A percentile compares a stretch with the other conserved stretches of the same genome.
Conservation (phyloP, 2,329 filamentous ascomycete genomes). For the Aureobasidium sp. region DNA sequence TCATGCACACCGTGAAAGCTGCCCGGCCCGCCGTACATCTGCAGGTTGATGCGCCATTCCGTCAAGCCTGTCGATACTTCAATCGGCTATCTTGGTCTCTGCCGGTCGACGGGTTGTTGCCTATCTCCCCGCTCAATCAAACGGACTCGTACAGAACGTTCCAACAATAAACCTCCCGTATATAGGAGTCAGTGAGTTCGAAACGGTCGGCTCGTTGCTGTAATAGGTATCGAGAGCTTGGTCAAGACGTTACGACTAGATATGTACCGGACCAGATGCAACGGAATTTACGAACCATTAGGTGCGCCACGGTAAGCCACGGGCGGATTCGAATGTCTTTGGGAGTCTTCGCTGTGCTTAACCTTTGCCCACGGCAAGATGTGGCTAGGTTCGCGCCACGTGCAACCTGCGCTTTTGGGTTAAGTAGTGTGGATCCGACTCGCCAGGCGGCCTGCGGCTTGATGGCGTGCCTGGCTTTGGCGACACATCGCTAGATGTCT, state of each 20-base stretch:
- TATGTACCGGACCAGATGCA: background rate
- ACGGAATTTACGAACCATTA: background rate
- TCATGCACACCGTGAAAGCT: background rate
- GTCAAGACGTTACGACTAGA: background rate
- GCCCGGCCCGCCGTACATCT: background rate
- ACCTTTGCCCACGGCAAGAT: background rate
- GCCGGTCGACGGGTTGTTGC: conserved; percentile 1
- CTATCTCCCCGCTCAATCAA: background rate
- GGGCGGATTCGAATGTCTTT: background rate
- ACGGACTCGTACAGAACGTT: conserved; percentile 2
- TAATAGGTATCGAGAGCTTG: background rate
- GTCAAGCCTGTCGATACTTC: background rate
- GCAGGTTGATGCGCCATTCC: conserved; percentile 2
- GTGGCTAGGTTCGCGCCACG: background rate
- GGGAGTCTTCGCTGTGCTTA: background rate
- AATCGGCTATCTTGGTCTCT: conserved; percentile 7
- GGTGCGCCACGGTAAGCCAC: background rate
- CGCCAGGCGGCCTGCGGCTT: background rate
- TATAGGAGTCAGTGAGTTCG: background rate
- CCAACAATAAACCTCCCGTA: background rate
- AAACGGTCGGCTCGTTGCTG: background rate
- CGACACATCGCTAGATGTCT: conserved; percentile 2
- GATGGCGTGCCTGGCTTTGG: conserved; percentile 10
- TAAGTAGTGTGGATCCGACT: conserved; percentile 2
- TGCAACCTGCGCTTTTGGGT: background rate